Evolutionary conservation across 345 rosid species (phyloP).

Genomic region (Durio zibethinus): DNA sequence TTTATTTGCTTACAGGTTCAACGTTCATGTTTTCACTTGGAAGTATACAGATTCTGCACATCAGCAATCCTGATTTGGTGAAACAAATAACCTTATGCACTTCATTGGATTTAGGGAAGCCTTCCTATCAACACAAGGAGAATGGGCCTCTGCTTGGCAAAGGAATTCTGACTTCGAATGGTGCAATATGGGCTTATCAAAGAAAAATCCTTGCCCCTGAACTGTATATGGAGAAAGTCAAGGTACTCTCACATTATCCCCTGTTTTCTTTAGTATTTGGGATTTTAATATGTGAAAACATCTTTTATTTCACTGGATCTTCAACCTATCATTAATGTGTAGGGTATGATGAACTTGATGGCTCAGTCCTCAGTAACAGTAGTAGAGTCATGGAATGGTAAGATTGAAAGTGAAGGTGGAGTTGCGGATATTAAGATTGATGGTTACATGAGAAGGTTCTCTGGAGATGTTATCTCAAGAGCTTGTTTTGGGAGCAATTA

Average conservation of each 20-base stretch:
- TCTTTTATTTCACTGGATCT: too few species aligned
- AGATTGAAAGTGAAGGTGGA: slow-evolving; percentile 30
- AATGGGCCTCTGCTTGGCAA: slow-evolving; percentile 42
- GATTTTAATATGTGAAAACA: too few species aligned
- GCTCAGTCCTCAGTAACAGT: slow-evolving; percentile 23
- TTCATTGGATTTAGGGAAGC: slow-evolving; percentile 43
- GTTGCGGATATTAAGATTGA: slow-evolving; percentile 32
- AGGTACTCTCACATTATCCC: slow-evolving; percentile 17
- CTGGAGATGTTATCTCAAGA: slow-evolving; percentile 44
- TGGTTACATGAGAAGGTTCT: slow-evolving; percentile 30
- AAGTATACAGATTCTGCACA: slow-evolving; percentile 27
- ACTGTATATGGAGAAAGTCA: slow-evolving; percentile 38
- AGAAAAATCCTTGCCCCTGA: slow-evolving; percentile 43
- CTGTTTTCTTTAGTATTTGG: too few species aligned
- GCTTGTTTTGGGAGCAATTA: slow-evolving; percentile 45
- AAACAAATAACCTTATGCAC: slow-evolving; percentile 33
- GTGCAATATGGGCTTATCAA: slow-evolving; percentile 38
- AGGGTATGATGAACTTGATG: slow-evolving; percentile 38
- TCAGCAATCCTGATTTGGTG: slow-evolving; percentile 31
- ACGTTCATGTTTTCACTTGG: slow-evolving; percentile 34
- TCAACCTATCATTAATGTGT: too few species aligned
- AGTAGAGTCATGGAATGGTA: slow-evolving; percentile 31
- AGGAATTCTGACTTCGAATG: slow-evolving; percentile 44
- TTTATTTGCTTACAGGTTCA: slow-evolving; percentile 23
- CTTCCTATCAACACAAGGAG: slow-evolving; percentile 34